phyloP scores from a whole-genome alignment of 805 yeast species.

The Candida corydali region DNA sequence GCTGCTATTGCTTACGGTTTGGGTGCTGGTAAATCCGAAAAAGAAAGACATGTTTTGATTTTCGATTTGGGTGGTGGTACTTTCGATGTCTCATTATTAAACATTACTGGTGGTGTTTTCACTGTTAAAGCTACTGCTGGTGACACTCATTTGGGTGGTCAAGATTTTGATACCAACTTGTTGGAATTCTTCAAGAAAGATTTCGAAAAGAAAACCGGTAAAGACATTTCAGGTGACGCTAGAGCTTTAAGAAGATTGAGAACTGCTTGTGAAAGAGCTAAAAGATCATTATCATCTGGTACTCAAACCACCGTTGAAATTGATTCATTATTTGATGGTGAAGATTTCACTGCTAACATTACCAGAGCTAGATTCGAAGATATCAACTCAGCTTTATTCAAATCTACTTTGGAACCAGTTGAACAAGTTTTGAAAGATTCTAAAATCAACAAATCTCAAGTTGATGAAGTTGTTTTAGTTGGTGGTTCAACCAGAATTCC shows the following conservation, averaged over 20 bases:
- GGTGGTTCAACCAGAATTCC: conserved; percentile 54
- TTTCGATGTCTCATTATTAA: conserved; percentile 88
- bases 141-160: conserved; percentile 52
- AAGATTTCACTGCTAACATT: conserved; percentile 46
- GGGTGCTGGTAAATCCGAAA: conserved; percentile 62
- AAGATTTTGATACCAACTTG: conserved; percentile 49
- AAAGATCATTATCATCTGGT: conserved; percentile 48
- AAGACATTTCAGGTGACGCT: conserved; percentile 43
- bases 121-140: conserved; percentile 87
- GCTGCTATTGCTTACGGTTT: conserved; percentile 97
- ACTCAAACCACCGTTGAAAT: conserved; percentile 48
- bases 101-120: conserved; percentile 94
- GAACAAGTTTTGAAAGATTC: conserved; percentile 48
- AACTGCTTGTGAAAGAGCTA: conserved; percentile 51
- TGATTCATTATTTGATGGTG: conserved; percentile 47
- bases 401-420: conserved; percentile 47
- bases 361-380: conserved; percentile 51
- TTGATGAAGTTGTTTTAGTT: conserved; percentile 47
- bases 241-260: conserved; percentile 50
- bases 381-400: conserved; percentile 46
- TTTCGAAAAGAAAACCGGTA: conserved; percentile 45
- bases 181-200: conserved; percentile 44
- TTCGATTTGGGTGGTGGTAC: conserved; percentile 99
- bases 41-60: conserved; percentile 70
- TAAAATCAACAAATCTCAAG: conserved; percentile 36